Evolutionary conservation across 1,139 yeast species (phyloP), one percentile per base, ranked within the genome.

Genomic region (Meyerozyma guilliermondii): DNA sequence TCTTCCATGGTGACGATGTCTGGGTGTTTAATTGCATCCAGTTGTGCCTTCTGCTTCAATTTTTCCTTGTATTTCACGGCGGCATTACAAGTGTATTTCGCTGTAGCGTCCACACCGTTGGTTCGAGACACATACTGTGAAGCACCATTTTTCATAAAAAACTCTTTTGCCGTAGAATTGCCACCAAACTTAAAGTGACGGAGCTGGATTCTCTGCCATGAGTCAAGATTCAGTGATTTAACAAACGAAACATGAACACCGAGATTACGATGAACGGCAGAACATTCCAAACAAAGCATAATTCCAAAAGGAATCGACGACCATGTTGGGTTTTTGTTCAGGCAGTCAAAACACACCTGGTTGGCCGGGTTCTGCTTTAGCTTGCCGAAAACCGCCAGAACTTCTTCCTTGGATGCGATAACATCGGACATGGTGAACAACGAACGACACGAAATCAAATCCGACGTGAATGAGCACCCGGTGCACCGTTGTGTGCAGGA

Each of bases 131-230:
- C 68, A 54, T 68, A 82, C 56, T 80, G 81, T 22, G 87, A 73
- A 14, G 96, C 97, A 38, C 96, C 96, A 57, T 89, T 82, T 63
- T 87, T 87, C 53, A 78, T 63, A 62, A 86, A 86, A 56, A 80
- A 92, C 45, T 87, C 96, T 51, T 82, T 81, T 37, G 96, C 96
- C 39, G 76, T 77, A 55, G 83, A 83, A 63, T 92, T 92, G 16
- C 98, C 98, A 43, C 98, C 98, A 47, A 85, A 79, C 59, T 91
- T 89, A 78, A 92, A 88, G 59, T 88, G 81, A 58, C 96, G 77
- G 60, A 92, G 71, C 63, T 92, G 96, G 52, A 81, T 82, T 50
- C 89, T 76, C 43, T 91, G 87, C 96, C 98, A 92, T 45, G 76
- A 67, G 65, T 92, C 98, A 74, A 92, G 76, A 49, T 87, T 88